These are phyloP conservation scores for Clavispora carvajalis DNA, from an alignment of 805 yeast species.

Conservation along the genomic window DNA sequence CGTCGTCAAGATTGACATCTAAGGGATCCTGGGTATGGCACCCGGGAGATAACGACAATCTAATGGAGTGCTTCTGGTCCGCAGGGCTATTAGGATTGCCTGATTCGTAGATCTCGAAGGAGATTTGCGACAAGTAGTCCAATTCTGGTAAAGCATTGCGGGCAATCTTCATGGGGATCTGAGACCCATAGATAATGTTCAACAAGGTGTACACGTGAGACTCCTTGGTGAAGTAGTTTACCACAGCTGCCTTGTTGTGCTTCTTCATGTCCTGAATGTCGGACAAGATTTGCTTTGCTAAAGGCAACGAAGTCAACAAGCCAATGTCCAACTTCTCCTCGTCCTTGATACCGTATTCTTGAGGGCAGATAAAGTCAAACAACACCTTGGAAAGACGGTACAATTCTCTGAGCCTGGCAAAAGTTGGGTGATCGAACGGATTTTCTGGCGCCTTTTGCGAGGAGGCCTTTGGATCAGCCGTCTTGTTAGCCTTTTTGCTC, in stretches of 20 bases:
- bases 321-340: constrained; percentile 96
- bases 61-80: constrained; percentile 79
- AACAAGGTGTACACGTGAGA: constrained; percentile 91
- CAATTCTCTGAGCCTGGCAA: constrained; percentile 76
- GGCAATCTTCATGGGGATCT: constrained; percentile 91
- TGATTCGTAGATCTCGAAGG: constrained; percentile 86
- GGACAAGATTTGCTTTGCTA: constrained; percentile 77
- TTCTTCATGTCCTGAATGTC: constrained; percentile 79
- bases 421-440: constrained; percentile 74
- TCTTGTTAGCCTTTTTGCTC: constrained; percentile 6
- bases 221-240: constrained; percentile 93
- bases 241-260: constrained; percentile 75
- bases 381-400: constrained; percentile 86
- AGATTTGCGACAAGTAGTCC: constrained; percentile 91
- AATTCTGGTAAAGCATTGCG: constrained; percentile 94
- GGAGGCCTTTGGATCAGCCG: constrained; percentile 7
- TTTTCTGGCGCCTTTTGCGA: constrained; percentile 18
- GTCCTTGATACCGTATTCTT: constrained; percentile 95
- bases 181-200: constrained; percentile 86
- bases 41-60: constrained; percentile 93
- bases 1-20: constrained; percentile 92
- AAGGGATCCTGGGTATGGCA: constrained; percentile 97
- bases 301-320: constrained; percentile 84
- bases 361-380: constrained; percentile 97
- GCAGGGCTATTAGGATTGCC: constrained; percentile 56